These are phyloP conservation scores for Ambrosiella xylebori DNA, from an alignment of 2,329 filamentous ascomycete species.

Conservation along the genomic window DNA sequence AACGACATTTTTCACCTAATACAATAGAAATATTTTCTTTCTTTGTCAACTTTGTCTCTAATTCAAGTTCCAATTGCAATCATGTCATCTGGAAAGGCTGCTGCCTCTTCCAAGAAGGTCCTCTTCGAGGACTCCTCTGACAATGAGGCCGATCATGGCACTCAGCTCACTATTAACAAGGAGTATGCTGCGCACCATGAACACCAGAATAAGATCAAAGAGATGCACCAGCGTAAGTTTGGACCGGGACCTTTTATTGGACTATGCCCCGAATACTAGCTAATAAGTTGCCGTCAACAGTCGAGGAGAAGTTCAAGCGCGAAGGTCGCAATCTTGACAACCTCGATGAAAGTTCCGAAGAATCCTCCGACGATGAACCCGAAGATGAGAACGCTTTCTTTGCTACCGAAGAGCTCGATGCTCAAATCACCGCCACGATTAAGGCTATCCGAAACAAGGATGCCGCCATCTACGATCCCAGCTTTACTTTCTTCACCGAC, in stretches of 20 bases:
- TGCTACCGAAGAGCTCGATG: slow-evolving; percentile 68
- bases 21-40: background rate
- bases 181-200: slow-evolving; percentile 83
- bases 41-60: background rate
- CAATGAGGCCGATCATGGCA: slow-evolving; percentile 29
- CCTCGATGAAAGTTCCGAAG: slow-evolving; percentile 31
- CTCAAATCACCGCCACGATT: slow-evolving; percentile 72
- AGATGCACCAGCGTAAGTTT: slow-evolving; percentile 49
- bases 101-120: slow-evolving; percentile 25
- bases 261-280: background rate
- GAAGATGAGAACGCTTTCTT: slow-evolving; percentile 86
- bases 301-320: slow-evolving; percentile 80
- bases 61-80: background rate
- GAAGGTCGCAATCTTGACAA: slow-evolving; percentile 30
- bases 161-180: slow-evolving; percentile 64
- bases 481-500: slow-evolving; percentile 59
- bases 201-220: slow-evolving; percentile 93
- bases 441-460: slow-evolving; percentile 81
- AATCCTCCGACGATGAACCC: slow-evolving; percentile 58
- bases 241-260: background rate
- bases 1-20: no score
- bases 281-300: slow-evolving; percentile 25
- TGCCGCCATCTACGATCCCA: slow-evolving; percentile 71
- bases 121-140: slow-evolving; percentile 33
- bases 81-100: slow-evolving; percentile 9